These are phyloP conservation scores for Verruconis gallopava DNA, from an alignment of 2,329 filamentous ascomycete species.

Conservation along the genomic window DNA sequence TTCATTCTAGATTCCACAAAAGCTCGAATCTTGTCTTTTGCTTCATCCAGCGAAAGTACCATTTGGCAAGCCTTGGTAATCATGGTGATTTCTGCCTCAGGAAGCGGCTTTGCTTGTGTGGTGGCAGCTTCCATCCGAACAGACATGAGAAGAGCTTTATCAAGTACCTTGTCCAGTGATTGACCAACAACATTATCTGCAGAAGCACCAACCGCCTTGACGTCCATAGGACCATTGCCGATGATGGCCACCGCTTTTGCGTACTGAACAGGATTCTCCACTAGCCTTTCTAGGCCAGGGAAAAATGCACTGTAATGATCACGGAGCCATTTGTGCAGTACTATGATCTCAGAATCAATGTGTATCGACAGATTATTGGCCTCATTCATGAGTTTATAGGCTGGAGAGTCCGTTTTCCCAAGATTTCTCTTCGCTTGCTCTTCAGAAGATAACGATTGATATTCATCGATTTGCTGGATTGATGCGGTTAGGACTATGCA, in stretches of 20 bases:
- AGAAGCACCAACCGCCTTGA: slow-evolving; percentile 65
- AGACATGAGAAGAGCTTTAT: slow-evolving; percentile 86
- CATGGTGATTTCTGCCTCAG: slow-evolving; percentile 57
- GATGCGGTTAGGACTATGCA: slow-evolving; percentile 51
- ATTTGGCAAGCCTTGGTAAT: slow-evolving; percentile 74
- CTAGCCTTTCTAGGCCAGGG: slow-evolving; percentile 78
- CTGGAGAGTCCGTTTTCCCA: slow-evolving; percentile 82
- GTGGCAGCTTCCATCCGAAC: slow-evolving; percentile 91
- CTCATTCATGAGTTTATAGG: slow-evolving; percentile 78
- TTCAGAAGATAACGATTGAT: slow-evolving; percentile 52
- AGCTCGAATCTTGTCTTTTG: slow-evolving; percentile 75
- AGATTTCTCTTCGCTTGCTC: slow-evolving; percentile 51
- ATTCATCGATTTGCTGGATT: slow-evolving; percentile 67
- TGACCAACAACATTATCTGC: slow-evolving; percentile 65
- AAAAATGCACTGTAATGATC: slow-evolving; percentile 93
- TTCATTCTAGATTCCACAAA: slow-evolving; percentile 97
- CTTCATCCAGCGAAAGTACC: slow-evolving; percentile 73
- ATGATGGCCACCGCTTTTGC: slow-evolving; percentile 90
- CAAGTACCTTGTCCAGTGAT: slow-evolving; percentile 67
- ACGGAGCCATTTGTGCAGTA: slow-evolving; percentile 91
- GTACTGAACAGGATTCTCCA: slow-evolving; percentile 88
- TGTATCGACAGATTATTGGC: slow-evolving; percentile 82
- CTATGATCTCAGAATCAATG: slow-evolving; percentile 83
- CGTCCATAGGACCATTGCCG: slow-evolving; percentile 80
- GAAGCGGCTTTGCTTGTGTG: slow-evolving; percentile 68